A percentile compares a stretch with the other conserved stretches of the same genome.
These are phyloP conservation scores for Lizanozyma gosingica DNA, from an alignment of 1,139 yeast genomes.

Conservation along the genomic window DNA sequence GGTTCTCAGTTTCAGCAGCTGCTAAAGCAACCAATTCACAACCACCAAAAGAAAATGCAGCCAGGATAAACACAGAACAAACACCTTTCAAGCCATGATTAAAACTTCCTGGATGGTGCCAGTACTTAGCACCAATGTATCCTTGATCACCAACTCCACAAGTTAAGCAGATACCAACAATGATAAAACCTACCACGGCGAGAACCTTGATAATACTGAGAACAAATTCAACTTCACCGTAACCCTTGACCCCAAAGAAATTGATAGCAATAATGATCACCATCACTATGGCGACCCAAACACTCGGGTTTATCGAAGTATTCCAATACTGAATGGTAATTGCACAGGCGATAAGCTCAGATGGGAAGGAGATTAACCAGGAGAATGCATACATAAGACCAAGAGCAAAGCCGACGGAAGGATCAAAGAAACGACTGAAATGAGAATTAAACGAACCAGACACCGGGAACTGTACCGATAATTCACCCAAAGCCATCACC, in stretches of 20 bases:
- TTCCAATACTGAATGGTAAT: constrained; percentile 25
- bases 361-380: constrained; percentile 19
- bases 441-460: constrained; percentile 25
- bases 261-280: constrained; percentile 20
- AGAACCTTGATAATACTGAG: constrained; percentile 23
- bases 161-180: constrained; percentile 21
- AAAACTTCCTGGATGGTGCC: constrained; percentile 36
- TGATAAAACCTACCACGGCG: constrained; percentile 24
- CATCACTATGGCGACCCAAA: constrained; percentile 23
- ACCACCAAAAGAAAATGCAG: constrained; percentile 35
- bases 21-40: constrained; percentile 34
- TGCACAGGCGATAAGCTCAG: constrained; percentile 25
- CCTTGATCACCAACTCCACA: constrained; percentile 25
- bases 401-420: constrained; percentile 26
- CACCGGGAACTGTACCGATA: constrained; percentile 25
- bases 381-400: constrained; percentile 26
- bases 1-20: constrained; percentile 34
- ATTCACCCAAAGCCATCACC: constrained; percentile 28
- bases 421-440: constrained; percentile 25
- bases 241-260: constrained; percentile 26
- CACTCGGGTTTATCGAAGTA: constrained; percentile 20
- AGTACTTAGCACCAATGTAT: constrained; percentile 38
- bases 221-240: constrained; percentile 27
- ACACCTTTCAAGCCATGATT: constrained; percentile 36
- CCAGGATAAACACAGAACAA: constrained; percentile 29